A percentile compares a stretch with the other conserved stretches of the same genome.
Conservation (phyloP, 345 rosid genomes). For the Stellera chamaejasme region DNA sequence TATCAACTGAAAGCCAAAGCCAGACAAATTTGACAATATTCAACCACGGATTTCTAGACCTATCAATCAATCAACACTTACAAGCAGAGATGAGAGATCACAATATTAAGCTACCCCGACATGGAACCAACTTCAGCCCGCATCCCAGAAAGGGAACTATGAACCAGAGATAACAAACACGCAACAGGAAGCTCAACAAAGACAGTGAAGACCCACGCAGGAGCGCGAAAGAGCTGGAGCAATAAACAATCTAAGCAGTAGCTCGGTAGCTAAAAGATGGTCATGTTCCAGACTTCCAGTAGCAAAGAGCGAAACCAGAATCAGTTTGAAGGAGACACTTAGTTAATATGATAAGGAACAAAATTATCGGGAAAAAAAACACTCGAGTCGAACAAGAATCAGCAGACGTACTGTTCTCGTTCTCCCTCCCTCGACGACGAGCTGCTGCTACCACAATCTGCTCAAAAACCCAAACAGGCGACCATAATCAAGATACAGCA, state of each 20-base stretch:
- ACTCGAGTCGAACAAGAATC: conserved; percentile 9
- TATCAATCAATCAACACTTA: too few species aligned
- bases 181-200: conserved; percentile 1
- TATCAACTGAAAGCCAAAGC: too few species aligned
- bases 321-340: too few species aligned
- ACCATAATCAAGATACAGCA: conserved; percentile 4
- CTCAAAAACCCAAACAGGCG: not conserved
- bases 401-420: conserved; percentile 27
- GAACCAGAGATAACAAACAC: not conserved
- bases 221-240: not conserved
- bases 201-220: conserved; percentile 3
- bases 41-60: too few species aligned
- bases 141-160: not conserved
- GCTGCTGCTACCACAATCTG: conserved; percentile 43
- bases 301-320: not conserved
- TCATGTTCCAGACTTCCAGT: not conserved
- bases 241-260: not conserved
- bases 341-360: not conserved
- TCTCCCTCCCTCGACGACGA: conserved; percentile 27
- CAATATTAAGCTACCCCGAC: not conserved
- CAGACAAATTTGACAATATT: too few species aligned
- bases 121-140: conserved; percentile 7
- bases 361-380: conserved; percentile 6
- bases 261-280: conserved; percentile 3
- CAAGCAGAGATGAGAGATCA: not conserved